Conservation (phyloP, 2,329 filamentous ascomycete genomes). For the Diaporthe ampelina region DNA sequence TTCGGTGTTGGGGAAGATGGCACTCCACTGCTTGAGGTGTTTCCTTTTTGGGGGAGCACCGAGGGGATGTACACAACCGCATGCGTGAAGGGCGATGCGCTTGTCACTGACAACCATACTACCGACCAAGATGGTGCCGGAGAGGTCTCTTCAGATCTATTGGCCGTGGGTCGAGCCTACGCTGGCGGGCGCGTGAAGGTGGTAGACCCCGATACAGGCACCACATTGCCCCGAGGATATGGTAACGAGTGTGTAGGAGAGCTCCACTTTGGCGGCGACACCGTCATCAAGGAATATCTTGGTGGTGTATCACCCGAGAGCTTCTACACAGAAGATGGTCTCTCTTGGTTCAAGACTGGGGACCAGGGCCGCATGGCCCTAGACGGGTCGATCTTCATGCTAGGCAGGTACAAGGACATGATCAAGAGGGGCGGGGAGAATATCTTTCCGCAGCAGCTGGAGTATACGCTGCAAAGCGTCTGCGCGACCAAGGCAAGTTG, state of each 20-base stretch:
- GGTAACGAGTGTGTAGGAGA: conserved; percentile 6
- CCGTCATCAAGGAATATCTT: conserved; percentile 1
- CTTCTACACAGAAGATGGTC: neutral
- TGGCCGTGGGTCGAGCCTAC: conserved; percentile 3
- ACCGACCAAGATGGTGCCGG: fast-evolving
- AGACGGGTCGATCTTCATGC: conserved; percentile 17
- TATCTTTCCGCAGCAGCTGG: conserved; percentile 16
- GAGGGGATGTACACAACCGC: conserved; percentile 22
- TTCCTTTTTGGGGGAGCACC: conserved; percentile 16
- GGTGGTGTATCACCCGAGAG: neutral
- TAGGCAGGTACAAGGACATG: conserved; percentile 13
- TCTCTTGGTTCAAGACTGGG: conserved; percentile 6
- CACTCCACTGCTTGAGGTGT: neutral
- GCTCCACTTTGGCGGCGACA: conserved; percentile 12
- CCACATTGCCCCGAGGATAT: neutral
- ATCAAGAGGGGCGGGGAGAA: conserved; percentile 23
- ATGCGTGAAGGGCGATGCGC: neutral
- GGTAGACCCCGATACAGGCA: neutral
- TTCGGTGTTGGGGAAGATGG: neutral
- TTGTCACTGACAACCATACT: neutral
- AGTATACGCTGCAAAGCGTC: neutral
- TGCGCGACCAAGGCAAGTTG: neutral
- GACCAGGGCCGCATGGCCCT: conserved; percentile 21
- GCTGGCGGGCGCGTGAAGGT: conserved; percentile 1
- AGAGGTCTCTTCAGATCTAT: neutral